Conservation (phyloP, 2,329 filamentous ascomycete genomes). For the Orbilia quercus region DNA sequence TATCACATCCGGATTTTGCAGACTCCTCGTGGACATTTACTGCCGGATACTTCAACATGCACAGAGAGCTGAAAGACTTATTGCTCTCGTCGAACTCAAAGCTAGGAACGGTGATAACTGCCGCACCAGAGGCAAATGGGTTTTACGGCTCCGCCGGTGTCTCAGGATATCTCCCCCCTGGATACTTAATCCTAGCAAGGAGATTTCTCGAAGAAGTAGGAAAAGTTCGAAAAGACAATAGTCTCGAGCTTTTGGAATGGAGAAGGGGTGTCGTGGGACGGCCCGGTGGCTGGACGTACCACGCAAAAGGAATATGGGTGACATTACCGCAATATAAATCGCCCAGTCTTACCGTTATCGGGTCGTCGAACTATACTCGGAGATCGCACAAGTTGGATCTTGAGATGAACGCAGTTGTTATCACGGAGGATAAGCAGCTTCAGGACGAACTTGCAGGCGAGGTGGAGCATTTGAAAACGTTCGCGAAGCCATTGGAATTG, state of each 20-base stretch:
- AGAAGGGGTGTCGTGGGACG: conserved; percentile 81
- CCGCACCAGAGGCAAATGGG: conserved; percentile 91
- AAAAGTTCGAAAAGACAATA: conserved; percentile 67
- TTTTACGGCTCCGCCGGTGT: conserved; percentile 91
- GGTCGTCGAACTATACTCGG: conserved; percentile 95
- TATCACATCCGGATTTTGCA: conserved; percentile 69
- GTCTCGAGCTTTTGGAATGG: conserved; percentile 87
- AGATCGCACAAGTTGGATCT: conserved; percentile 91
- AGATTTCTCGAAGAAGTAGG: conserved; percentile 77
- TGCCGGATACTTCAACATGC: conserved; percentile 98
- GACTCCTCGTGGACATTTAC: conserved; percentile 93
- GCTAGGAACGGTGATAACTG: conserved; percentile 86
- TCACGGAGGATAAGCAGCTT: conserved; percentile 79
- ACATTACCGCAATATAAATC: conserved; percentile 74
- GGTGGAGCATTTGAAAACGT: conserved; percentile 80
- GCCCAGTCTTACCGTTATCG: conserved; percentile 83
- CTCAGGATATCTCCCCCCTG: conserved; percentile 87
- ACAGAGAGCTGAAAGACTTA: conserved; percentile 81
- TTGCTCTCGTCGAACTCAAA: conserved; percentile 78
- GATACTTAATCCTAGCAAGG: conserved; percentile 87
- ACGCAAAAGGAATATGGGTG: conserved; percentile 95
- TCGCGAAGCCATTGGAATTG: conserved; percentile 75
- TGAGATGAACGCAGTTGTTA: conserved; percentile 85
- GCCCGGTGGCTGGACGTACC: conserved; percentile 92
- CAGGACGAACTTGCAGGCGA: conserved; percentile 81